Conservation (phyloP, 2,329 filamentous ascomycete genomes). For the Ophiostoma angusticollis region DNA sequence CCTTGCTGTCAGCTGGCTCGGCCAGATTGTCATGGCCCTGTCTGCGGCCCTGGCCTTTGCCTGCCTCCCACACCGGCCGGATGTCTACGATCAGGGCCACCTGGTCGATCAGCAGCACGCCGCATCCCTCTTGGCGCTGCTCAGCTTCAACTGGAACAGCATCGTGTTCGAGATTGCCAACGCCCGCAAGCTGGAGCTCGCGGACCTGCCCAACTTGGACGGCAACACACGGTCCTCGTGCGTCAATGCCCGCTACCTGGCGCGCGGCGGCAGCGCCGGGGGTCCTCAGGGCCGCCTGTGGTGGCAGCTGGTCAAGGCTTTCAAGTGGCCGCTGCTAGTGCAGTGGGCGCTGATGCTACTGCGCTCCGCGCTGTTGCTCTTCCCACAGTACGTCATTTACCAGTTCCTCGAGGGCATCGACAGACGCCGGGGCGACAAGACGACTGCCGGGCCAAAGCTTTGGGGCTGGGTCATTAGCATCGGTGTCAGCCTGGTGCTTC, state of each 20-base stretch:
- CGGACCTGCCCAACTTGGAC: constrained; percentile 22
- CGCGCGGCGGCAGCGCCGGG: constrained; percentile 13
- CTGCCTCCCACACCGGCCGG: constrained; percentile 21
- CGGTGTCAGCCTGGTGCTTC: constrained; percentile 19
- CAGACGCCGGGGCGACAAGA: constrained; percentile 9
- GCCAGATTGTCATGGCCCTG: constrained; percentile 16
- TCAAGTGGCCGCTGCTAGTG: constrained; percentile 17
- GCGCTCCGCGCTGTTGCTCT: constrained; percentile 19
- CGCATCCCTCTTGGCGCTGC: constrained; percentile 18
- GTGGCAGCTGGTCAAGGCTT: constrained; percentile 21
- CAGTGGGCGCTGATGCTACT: constrained; percentile 22
- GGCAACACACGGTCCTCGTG: constrained; percentile 18
- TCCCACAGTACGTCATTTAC: constrained; percentile 24
- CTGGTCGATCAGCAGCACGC: constrained; percentile 25
- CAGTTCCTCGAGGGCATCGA: constrained; percentile 23
- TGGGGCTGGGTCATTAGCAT: constrained; percentile 22
- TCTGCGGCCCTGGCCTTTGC: constrained; percentile 18
- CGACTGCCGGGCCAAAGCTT: constrained; percentile 16
- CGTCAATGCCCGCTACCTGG: constrained; percentile 15
- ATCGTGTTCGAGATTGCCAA: constrained; percentile 20
- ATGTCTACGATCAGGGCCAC: constrained; percentile 19
- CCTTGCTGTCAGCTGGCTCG: constrained; percentile 17
- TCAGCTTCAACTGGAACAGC: constrained; percentile 23
- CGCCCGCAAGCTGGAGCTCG: constrained; percentile 19
- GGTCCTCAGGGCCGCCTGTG: constrained; percentile 18